Evolutionary conservation across 768 basidiomycete genomes (phyloP), one percentile per base, ranked within the genome.

Genomic region (Trametes cubensis): DNA sequence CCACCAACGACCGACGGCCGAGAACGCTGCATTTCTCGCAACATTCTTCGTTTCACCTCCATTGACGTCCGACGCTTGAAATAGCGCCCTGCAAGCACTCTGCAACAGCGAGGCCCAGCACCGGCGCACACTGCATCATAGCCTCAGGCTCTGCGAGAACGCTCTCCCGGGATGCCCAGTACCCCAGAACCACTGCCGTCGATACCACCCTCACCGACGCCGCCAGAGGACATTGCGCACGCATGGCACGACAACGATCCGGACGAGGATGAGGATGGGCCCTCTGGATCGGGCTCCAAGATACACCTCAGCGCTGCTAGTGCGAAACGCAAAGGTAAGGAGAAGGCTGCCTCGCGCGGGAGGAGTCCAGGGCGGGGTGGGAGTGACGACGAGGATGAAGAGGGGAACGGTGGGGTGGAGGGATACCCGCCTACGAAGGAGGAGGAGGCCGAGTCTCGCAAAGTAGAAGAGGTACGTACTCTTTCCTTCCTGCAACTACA

Each of bases 391-490:
- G 66, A 70, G 25, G 66, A 74, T 38, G 69, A 69, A 26, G 66
- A 70, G 26, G 75, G 76, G 28, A 76, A 75, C 50, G 66, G 60
- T 26, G 69, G 59, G 20, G 66, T 67, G n/a, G 71, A 64, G 28
- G 73, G 64, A 23, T 92, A 92, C 68, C 89, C 91, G 2, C 91
- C 91, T 3, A 81, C 72, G 42, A 85, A 77, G 44, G 87, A 91
- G 63, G 86, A 86, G 20, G 81, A 81, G 34, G 81, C 81, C 45
- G 92, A 92, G 65, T 84, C 89, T 28, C 82, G 84, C 61, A 79
- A 85, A 58, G 78, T 93, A 20, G 81, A 86, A 77, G 89, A 92
- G 85, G 92, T 89, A 73, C 54, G 79, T 73, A 5, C 34, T 28
- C 4, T 34, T 18, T 42, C 23, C 18, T 28, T 47, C n/a, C 11